Conservation (phyloP, 1,284 basidiomycete species). For the Macrocystidia cucumis region DNA sequence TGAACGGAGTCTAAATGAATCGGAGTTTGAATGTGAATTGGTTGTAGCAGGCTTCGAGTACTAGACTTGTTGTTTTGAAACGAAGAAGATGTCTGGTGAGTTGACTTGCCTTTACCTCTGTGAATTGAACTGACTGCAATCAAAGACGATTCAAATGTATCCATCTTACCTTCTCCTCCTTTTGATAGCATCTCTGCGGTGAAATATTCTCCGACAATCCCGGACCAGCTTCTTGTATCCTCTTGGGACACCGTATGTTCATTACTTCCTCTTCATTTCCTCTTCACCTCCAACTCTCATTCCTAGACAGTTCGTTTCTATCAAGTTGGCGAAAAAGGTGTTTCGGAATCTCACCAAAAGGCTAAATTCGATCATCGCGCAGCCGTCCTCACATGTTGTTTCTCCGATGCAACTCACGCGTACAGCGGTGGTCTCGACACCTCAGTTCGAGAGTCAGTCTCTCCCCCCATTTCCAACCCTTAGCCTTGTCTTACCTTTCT, state of each 20-base stretch:
- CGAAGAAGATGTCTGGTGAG: too few species aligned
- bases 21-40: too few species aligned
- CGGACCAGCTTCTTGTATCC: conserved; percentile 70
- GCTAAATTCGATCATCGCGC: conserved; percentile 75
- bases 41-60: too few species aligned
- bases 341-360: conserved; percentile 49
- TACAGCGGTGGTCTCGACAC: conserved; percentile 75
- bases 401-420: conserved; percentile 53
- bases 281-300: neutral
- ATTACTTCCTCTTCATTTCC: conserved; percentile 3
- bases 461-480: conserved; percentile 1
- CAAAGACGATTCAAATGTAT: conserved; percentile 4
- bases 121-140: too few species aligned
- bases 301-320: conserved; percentile 68
- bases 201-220: conserved; percentile 74
- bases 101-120: too few species aligned
- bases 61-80: too few species aligned
- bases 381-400: conserved; percentile 62
- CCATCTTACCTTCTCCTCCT: conserved; percentile 57
- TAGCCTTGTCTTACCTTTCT: neutral
- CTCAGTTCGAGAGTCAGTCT: conserved; percentile 58
- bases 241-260: conserved; percentile 83
- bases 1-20: too few species aligned
- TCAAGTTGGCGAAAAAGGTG: conserved; percentile 40
- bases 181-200: conserved; percentile 81